phyloP scores from a whole-genome alignment of 2,329 filamentous ascomycete genomes.

The Dactylellina drechsleri region DNA sequence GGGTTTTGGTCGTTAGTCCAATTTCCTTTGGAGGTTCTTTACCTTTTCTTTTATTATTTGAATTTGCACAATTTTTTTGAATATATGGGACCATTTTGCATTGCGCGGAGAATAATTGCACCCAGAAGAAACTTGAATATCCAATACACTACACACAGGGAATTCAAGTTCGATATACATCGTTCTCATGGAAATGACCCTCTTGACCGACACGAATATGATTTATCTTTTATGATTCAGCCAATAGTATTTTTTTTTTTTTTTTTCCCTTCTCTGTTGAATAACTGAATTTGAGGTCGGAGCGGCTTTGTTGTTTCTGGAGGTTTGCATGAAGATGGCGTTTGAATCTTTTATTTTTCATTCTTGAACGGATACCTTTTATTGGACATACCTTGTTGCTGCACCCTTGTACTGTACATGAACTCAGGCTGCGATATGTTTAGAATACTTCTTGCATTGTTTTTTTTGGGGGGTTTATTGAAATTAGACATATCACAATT shows the following conservation, averaged over 20 bases:
- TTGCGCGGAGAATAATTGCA: conserved; percentile 21
- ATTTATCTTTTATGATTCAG: neutral
- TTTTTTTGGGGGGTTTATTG: too few species aligned
- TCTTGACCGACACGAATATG: too few species aligned
- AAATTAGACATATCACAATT: too few species aligned
- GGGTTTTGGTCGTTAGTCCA: too few species aligned
- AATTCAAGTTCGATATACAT: neutral
- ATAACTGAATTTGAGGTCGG: conserved; percentile 19
- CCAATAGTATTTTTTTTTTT: conserved; percentile 4
- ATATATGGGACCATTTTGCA: neutral
- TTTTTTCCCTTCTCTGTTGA: conserved; percentile 3
- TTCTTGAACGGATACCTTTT: conserved; percentile 5
- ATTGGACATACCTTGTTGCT: conserved; percentile 5
- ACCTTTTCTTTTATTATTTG: neutral
- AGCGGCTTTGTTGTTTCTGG: conserved; percentile 23
- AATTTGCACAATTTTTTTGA: neutral
- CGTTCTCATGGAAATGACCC: too few species aligned
- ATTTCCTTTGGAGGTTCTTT: neutral
- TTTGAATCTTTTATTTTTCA: conserved; percentile 5
- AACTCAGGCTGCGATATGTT: too few species aligned
- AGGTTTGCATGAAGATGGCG: conserved; percentile 38
- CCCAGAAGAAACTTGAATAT: conserved; percentile 7
- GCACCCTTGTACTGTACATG: too few species aligned
- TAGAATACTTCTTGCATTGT: too few species aligned
- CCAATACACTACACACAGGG: conserved; percentile 3